Evolutionary conservation across 2,329 filamentous ascomycete species (phyloP).

Genomic region (Calonectria fujianensis): DNA sequence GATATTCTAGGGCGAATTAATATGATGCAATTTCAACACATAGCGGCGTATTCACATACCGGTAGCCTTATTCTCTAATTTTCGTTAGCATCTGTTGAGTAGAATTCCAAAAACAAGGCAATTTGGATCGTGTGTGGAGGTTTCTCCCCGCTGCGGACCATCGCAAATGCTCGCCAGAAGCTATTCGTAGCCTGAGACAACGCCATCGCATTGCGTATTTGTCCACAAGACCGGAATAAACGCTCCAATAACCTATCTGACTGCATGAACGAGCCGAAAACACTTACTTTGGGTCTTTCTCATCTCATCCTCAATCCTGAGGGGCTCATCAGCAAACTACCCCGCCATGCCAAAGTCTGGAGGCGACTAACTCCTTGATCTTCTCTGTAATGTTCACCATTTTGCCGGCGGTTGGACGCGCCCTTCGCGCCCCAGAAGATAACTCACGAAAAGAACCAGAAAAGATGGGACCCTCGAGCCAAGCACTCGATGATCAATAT

Average conservation of each 20-base stretch:
- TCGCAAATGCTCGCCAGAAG: background rate
- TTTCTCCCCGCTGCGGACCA: background rate
- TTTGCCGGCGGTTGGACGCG: conserved; percentile 61
- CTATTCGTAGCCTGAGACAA: conserved; percentile 1
- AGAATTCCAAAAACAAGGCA: background rate
- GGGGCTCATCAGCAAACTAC: conserved; percentile 49
- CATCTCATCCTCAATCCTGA: conserved; percentile 99
- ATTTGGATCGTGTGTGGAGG: background rate
- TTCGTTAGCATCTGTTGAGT: conserved; percentile 53
- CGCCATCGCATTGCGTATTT: background rate
- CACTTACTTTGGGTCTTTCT: conserved; percentile 94
- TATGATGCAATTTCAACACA: conserved; percentile 5
- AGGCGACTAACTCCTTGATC: conserved; percentile 91
- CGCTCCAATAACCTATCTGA: background rate
- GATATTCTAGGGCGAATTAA: conserved; percentile 82
- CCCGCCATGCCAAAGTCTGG: conserved; percentile 22
- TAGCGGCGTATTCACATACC: conserved; percentile 74
- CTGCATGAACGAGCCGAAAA: background rate
- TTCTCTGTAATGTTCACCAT: conserved; percentile 99
- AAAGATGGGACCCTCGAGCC: conserved; percentile 36
- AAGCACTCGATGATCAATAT: conserved; percentile 38
- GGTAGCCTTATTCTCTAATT: conserved; percentile 96
- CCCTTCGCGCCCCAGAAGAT: conserved; percentile 46
- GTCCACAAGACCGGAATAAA: background rate
- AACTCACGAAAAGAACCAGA: conserved; percentile 30